phyloP scores from a whole-genome alignment of 129 eudicot genomes.

The Arctium minus region DNA sequence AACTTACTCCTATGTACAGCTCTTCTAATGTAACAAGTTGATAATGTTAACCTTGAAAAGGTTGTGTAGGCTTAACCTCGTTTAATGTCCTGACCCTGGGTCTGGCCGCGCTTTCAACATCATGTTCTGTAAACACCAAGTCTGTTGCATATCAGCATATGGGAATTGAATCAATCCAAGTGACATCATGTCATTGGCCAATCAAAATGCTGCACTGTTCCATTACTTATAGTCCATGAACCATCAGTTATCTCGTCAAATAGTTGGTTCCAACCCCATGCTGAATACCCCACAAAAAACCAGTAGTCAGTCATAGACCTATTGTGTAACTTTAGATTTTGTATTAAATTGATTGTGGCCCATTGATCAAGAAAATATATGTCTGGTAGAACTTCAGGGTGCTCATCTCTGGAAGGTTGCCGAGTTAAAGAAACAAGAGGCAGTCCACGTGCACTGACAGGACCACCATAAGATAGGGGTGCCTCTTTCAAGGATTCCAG shows the following conservation, averaged over 20 bases:
- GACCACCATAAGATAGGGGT: slow-evolving; percentile 81
- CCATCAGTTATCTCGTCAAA: slow-evolving; percentile 75
- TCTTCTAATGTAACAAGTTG: slow-evolving; percentile 17
- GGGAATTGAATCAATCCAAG: slow-evolving; percentile 11
- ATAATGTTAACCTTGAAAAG: slow-evolving; percentile 10
- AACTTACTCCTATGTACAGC: slow-evolving; percentile 30
- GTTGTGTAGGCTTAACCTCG: slow-evolving; percentile 24
- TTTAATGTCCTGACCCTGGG: not conserved
- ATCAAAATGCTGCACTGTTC: slow-evolving; percentile 31
- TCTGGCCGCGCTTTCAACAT: slow-evolving; percentile 7
- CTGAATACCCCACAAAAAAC: slow-evolving; percentile 81
- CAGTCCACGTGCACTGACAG: slow-evolving; percentile 53
- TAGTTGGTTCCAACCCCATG: slow-evolving; percentile 86
- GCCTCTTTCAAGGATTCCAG: slow-evolving; percentile 53
- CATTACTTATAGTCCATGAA: slow-evolving; percentile 58
- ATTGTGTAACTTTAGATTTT: slow-evolving; percentile 50
- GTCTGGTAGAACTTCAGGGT: slow-evolving; percentile 49
- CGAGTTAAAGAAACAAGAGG: slow-evolving; percentile 74
- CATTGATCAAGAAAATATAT: slow-evolving; percentile 68
- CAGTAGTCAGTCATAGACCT: slow-evolving; percentile 54
- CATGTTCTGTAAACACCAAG: slow-evolving; percentile 12
- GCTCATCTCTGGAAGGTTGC: slow-evolving; percentile 27
- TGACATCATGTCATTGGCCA: slow-evolving; percentile 55
- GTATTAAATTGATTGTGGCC: slow-evolving; percentile 42
- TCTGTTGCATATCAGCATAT: not conserved